Conservation (phyloP, 345 rosid species). For the Syzygium aromaticum region DNA sequence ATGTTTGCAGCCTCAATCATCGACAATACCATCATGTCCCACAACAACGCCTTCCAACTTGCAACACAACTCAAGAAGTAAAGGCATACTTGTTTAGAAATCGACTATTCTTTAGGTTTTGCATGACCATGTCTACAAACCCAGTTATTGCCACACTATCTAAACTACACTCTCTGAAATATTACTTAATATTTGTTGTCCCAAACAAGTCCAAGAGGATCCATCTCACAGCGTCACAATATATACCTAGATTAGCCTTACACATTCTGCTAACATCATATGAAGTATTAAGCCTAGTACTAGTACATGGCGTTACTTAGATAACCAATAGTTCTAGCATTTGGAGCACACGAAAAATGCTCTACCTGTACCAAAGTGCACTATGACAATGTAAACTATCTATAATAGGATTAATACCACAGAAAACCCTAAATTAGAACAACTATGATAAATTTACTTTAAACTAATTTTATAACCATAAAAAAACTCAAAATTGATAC, state of each 20-base stretch:
- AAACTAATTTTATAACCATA: too few species aligned
- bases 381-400: too few species aligned
- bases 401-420: too few species aligned
- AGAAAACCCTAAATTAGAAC: too few species aligned
- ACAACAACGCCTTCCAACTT: neutral
- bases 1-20: neutral
- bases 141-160: neutral
- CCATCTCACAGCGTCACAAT: fast-evolving
- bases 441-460: too few species aligned
- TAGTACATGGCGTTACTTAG: neutral
- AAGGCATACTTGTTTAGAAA: neutral
- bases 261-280: fast-evolving
- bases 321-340: neutral
- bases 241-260: neutral
- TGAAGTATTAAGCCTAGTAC: neutral
- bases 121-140: neutral
- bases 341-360: neutral
- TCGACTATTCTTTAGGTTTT: neutral
- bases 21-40: neutral
- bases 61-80: neutral
- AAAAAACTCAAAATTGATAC: too few species aligned
- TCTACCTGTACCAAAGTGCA: neutral
- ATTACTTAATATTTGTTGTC: too few species aligned
- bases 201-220: neutral
- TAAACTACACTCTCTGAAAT: too few species aligned